Conservation (phyloP, 2,329 filamentous ascomycete genomes). For the Ascochyta pisi region DNA sequence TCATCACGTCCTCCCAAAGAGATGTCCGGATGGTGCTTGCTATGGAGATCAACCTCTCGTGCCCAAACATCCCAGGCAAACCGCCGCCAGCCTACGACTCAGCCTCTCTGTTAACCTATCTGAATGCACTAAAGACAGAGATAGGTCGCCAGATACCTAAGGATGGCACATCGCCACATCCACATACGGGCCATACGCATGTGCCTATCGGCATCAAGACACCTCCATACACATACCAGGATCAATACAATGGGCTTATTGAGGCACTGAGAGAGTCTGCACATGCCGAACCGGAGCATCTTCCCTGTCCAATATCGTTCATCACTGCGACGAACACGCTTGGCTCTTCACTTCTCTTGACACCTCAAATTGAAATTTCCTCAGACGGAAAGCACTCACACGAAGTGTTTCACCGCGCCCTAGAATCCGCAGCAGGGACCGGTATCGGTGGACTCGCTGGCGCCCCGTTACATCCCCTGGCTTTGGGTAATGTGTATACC, state of each 20-base stretch:
- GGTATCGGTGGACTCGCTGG: conserved; percentile 77
- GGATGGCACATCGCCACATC: conserved; percentile 8
- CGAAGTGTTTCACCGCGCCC: conserved; percentile 38
- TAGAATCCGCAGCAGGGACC: conserved; percentile 60
- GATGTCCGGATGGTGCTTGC: conserved; percentile 60
- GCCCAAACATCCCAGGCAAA: conserved; percentile 73
- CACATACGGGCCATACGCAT: conserved; percentile 15
- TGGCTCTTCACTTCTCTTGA: conserved; percentile 69
- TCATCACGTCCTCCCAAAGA: conserved; percentile 51
- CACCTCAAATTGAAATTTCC: conserved; percentile 24
- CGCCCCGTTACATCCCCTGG: conserved; percentile 73
- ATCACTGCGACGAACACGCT: conserved; percentile 79
- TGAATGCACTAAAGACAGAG: conserved; percentile 55
- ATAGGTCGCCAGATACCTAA: conserved; percentile 28
- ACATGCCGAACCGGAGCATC: conserved; percentile 20
- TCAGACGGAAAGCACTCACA: conserved; percentile 13
- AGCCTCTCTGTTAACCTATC: conserved; percentile 60
- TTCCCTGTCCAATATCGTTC: conserved; percentile 63
- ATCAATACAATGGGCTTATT: conserved; percentile 67
- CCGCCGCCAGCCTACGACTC: conserved; percentile 75
- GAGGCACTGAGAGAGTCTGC: conserved; percentile 55
- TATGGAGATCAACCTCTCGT: conserved; percentile 80
- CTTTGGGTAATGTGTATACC: conserved; percentile 76
- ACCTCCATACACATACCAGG: conserved; percentile 75
- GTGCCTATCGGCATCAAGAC: conserved; percentile 72